Conservation (phyloP, 1,139 yeast species). For the Sugiyamaella xylanicola region DNA sequence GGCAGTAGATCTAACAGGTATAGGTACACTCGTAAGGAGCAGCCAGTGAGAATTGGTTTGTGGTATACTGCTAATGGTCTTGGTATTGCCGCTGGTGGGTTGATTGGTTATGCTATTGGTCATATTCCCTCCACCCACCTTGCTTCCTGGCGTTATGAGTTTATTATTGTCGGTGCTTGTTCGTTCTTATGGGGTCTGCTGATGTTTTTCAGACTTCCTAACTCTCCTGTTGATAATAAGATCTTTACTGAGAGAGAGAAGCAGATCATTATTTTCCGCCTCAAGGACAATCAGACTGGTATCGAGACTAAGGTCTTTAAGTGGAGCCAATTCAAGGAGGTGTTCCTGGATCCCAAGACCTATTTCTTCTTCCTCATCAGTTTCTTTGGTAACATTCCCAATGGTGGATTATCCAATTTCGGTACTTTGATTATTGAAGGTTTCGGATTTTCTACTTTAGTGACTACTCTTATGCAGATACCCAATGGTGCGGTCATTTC, state of each 20-base stretch:
- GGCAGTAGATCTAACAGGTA: neutral
- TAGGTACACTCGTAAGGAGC: constrained; percentile 52
- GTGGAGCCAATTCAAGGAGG: constrained; percentile 51
- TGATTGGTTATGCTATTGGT: constrained; percentile 49
- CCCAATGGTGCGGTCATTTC: constrained; percentile 36
- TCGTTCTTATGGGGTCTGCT: constrained; percentile 51
- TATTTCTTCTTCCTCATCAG: constrained; percentile 48
- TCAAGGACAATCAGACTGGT: constrained; percentile 52
- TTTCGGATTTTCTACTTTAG: constrained; percentile 36
- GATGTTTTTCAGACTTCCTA: constrained; percentile 52
- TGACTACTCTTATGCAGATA: constrained; percentile 34
- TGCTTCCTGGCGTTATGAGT: constrained; percentile 48
- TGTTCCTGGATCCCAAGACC: constrained; percentile 48
- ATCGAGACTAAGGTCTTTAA: constrained; percentile 57
- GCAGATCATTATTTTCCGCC: constrained; percentile 54
- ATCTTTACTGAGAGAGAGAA: constrained; percentile 55
- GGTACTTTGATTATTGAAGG: constrained; percentile 36
- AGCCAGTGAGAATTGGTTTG: constrained; percentile 46
- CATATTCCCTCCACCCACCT: constrained; percentile 47
- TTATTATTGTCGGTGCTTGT: constrained; percentile 39
- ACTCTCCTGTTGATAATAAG: constrained; percentile 57
- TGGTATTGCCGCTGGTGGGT: constrained; percentile 45
- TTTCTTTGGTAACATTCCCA: constrained; percentile 49
- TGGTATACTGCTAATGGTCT: constrained; percentile 33
- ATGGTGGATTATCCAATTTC: constrained; percentile 50